phyloP scores from a whole-genome alignment of 768 basidiomycete genomes.

The Thelephora aurantiotincta region DNA sequence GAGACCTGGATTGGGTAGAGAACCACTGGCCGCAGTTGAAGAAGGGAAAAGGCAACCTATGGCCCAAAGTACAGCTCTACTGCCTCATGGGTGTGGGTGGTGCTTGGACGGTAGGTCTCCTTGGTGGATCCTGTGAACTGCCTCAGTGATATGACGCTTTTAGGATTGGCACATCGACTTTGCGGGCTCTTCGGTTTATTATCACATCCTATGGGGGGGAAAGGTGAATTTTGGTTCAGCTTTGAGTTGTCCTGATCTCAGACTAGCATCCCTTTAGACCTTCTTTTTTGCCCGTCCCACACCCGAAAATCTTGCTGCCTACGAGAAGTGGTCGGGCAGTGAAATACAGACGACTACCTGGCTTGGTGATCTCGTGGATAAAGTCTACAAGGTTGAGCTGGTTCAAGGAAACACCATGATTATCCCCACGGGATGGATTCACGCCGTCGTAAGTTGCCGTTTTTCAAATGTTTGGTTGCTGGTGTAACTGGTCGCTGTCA shows the following conservation, averaged over 20 bases:
- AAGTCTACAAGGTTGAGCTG: constrained; percentile 76
- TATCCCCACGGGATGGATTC: constrained; percentile 95
- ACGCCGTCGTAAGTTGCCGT: constrained; percentile 67
- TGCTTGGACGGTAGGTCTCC: constrained; percentile 75
- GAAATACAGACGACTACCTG: constrained; percentile 80
- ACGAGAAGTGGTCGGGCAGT: constrained; percentile 88
- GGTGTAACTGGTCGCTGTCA: constrained; percentile 4
- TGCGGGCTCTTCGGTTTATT: constrained; percentile 95
- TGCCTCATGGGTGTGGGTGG: constrained; percentile 91
- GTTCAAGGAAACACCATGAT: constrained; percentile 78
- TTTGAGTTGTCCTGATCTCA: background rate
- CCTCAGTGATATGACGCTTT: background rate
- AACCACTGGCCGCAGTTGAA: constrained; percentile 81
- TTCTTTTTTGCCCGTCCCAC: constrained; percentile 96
- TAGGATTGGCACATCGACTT: constrained; percentile 99
- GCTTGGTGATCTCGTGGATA: constrained; percentile 88
- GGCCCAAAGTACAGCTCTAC: constrained; percentile 92
- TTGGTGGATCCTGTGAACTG: background rate
- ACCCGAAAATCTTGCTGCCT: constrained; percentile 69
- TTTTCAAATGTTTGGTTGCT: background rate
- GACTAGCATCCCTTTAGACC: constrained; percentile 30
- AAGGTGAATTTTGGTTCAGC: constrained; percentile 37
- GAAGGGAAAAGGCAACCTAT: constrained; percentile 52
- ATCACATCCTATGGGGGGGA: constrained; percentile 76
- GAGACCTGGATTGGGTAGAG: constrained; percentile 95